Conservation (phyloP, 371 early-diverging fungal genomes). For the Sporodiniella umbellata region DNA sequence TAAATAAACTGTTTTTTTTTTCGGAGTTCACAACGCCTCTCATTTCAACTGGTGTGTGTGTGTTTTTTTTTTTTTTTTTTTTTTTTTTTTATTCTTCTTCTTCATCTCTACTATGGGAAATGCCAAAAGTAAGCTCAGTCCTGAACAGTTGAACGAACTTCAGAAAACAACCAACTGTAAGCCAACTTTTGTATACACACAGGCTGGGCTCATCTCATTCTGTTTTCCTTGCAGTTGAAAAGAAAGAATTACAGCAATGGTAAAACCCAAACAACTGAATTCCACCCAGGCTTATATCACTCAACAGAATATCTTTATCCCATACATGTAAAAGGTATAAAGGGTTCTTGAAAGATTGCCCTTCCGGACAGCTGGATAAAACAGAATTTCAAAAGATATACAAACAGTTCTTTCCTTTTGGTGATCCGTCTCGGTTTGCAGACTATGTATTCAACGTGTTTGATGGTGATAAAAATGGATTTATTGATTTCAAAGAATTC, state of each 20-base stretch:
- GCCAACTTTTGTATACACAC: slow-evolving; percentile 14
- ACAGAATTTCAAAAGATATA: slow-evolving; percentile 91
- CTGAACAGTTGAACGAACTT: slow-evolving; percentile 80
- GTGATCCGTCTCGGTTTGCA: slow-evolving; percentile 88
- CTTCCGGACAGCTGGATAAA: slow-evolving; percentile 80
- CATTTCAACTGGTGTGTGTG: no score
- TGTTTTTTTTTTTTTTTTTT: slow-evolving; percentile 1
- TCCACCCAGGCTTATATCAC: no score
- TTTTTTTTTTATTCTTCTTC: slow-evolving; percentile 8
- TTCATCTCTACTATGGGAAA: slow-evolving; percentile 66
- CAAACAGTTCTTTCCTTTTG: slow-evolving; percentile 96
- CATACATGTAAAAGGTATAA: slow-evolving; percentile 93
- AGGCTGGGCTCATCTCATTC: no score
- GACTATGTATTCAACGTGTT: slow-evolving; percentile 90
- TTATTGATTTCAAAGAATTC: slow-evolving; percentile 92
- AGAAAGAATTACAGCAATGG: slow-evolving; percentile 95
- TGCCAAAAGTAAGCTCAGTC: slow-evolving; percentile 77
- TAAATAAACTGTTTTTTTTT: no score
- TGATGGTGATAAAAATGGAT: slow-evolving; percentile 85
- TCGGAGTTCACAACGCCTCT: no score
- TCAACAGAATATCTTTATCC: no score
- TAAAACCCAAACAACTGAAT: slow-evolving; percentile 40
- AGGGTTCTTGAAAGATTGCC: slow-evolving; percentile 92
- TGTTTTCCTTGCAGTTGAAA: no score
- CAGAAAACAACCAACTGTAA: slow-evolving; percentile 82